These are phyloP conservation scores for Saururus chinensis DNA, from an alignment of 164 flowering plant genomes.

Conservation along the genomic window DNA sequence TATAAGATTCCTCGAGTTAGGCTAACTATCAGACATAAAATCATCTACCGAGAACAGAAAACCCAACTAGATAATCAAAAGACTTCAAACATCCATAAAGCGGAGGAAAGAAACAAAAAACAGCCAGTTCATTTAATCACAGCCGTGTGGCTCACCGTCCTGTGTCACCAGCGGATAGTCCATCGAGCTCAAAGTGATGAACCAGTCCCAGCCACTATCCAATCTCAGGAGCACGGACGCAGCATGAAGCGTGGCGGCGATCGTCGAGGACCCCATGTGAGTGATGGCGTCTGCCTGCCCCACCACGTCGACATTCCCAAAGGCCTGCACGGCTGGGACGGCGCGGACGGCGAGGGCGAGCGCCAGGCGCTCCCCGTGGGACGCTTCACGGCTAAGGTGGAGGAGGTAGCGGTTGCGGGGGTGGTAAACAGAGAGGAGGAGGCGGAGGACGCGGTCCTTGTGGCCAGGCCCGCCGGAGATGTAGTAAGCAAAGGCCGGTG, in stretches of 20 bases:
- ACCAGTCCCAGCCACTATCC: constrained; percentile 89
- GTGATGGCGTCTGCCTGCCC: constrained; percentile 73
- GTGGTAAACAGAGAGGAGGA: constrained; percentile 78
- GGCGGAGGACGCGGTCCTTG: constrained; percentile 45
- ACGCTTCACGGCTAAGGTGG: constrained; percentile 61
- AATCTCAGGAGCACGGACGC: constrained; percentile 64
- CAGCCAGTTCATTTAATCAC: not conserved
- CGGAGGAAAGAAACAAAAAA: not conserved
- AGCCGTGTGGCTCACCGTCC: constrained; percentile 50
- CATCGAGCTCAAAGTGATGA: constrained; percentile 58
- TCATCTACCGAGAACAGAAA: no score
- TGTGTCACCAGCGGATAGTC: constrained; percentile 91
- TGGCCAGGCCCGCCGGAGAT: constrained; percentile 69
- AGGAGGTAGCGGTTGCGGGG: constrained; percentile 80
- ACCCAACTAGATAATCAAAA: no score
- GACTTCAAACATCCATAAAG: not conserved
- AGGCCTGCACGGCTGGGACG: constrained; percentile 49
- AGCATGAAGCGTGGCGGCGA: constrained; percentile 64
- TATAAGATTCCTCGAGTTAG: no score
- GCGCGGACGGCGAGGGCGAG: constrained; percentile 42
- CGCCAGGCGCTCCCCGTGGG: constrained; percentile 39
- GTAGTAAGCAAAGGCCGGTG: constrained; percentile 86
- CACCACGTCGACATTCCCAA: constrained; percentile 81
- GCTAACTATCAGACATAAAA: no score
- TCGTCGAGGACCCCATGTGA: constrained; percentile 58